Conservation (phyloP, 2,329 filamentous ascomycete species). For the Aspergillus sp. region DNA sequence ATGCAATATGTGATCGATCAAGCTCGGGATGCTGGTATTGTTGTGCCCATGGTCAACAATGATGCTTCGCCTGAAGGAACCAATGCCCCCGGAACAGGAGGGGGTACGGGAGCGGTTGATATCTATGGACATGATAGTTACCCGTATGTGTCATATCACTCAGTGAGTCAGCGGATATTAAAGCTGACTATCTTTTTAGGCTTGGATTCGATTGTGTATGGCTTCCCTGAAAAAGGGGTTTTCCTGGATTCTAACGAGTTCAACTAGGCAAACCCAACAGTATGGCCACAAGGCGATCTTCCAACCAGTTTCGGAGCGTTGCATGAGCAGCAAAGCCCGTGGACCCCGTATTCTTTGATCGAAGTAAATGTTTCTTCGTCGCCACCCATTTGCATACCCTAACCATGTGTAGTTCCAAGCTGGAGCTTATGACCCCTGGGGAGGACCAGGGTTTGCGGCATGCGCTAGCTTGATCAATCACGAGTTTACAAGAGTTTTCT, state of each 20-base stretch:
- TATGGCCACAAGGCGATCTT: conserved; percentile 51
- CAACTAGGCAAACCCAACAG: conserved; percentile 45
- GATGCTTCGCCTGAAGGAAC: conserved; percentile 56
- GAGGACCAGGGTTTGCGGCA: conserved; percentile 59
- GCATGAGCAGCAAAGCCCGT: conserved; percentile 55
- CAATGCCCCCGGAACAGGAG: conserved; percentile 54
- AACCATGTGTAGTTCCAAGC: conserved; percentile 52
- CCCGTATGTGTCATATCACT: conserved; percentile 30
- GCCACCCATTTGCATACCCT: neutral
- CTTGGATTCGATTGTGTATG: conserved; percentile 36
- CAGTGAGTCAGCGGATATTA: neutral
- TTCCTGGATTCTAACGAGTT: conserved; percentile 4
- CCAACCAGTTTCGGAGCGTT: conserved; percentile 48
- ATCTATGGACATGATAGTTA: conserved; percentile 62
- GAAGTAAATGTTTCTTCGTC: conserved; percentile 35
- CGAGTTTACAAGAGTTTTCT: conserved; percentile 71
- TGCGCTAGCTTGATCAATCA: conserved; percentile 59
- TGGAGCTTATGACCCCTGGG: conserved; percentile 66
- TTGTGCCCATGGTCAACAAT: conserved; percentile 68
- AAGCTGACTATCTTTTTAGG: conserved; percentile 9
- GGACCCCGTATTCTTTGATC: conserved; percentile 56
- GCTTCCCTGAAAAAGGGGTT: neutral
- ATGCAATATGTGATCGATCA: conserved; percentile 64
- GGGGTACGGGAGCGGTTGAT: conserved; percentile 46
- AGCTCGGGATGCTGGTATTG: conserved; percentile 57